These are phyloP conservation scores for Pythium periplocum DNA, from an alignment of 352 stramenopile genomes.

Conservation along the genomic window DNA sequence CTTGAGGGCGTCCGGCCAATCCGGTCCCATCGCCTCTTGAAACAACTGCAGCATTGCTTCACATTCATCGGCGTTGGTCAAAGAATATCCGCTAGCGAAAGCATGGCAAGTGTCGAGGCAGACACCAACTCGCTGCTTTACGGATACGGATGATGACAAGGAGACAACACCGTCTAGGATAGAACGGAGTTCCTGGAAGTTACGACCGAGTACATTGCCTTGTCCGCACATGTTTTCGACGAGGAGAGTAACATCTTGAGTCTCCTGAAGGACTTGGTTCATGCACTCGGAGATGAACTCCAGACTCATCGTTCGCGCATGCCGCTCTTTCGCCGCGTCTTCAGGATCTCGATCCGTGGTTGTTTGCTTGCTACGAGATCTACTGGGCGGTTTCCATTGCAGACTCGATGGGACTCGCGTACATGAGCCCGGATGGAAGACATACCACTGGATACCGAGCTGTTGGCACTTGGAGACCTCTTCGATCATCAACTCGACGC, in stretches of 20 bases:
- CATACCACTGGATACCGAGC: slow-evolving; percentile 31
- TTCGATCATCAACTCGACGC: slow-evolving; percentile 32
- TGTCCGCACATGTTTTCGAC: slow-evolving; percentile 45
- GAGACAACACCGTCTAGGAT: slow-evolving; percentile 23
- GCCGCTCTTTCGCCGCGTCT: slow-evolving; percentile 2
- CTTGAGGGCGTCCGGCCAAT: slow-evolving; percentile 29
- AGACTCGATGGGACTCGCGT: slow-evolving; percentile 14
- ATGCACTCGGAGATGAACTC: slow-evolving; percentile 28
- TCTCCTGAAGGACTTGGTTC: slow-evolving; percentile 20
- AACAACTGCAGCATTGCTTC: slow-evolving; percentile 32
- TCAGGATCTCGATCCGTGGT: slow-evolving; percentile 1
- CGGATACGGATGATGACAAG: not conserved
- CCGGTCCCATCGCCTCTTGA: slow-evolving; percentile 15
- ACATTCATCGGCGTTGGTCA: slow-evolving; percentile 19
- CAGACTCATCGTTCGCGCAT: slow-evolving; percentile 15
- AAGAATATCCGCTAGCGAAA: slow-evolving; percentile 26
- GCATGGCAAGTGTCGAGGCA: slow-evolving; percentile 45
- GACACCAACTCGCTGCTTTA: slow-evolving; percentile 21
- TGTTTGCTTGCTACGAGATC: slow-evolving; percentile 4
- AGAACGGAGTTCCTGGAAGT: slow-evolving; percentile 28
- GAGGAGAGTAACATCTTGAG: slow-evolving; percentile 24
- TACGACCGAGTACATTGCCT: slow-evolving; percentile 27
- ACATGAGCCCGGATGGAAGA: slow-evolving; percentile 39
- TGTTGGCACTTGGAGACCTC: slow-evolving; percentile 33
- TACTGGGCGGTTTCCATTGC: slow-evolving; percentile 6